Base-by-base conservation (phyloP, 495 filamentous ascomycete genomes). In the Haplographium delicatum region DNA sequence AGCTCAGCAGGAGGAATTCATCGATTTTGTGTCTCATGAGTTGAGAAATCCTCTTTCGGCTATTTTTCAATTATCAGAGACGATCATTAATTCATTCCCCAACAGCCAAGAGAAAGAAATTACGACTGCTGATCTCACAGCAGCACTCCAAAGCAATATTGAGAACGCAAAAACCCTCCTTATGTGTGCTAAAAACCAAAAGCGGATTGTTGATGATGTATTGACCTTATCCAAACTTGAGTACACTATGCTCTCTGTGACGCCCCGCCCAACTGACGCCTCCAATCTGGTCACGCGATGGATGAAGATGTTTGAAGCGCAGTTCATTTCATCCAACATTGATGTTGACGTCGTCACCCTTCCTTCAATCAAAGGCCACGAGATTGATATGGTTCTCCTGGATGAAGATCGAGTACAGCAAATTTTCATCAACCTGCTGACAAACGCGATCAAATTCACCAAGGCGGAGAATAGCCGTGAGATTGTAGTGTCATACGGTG, bases 161-260 rank as follows among this genome's bases (percentile, higher is more conserved):
- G 83, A 91, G 58, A 84, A 88, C 0, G 81, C 86, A 8, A 83
- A 87, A 48, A 93, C 86, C 25, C 93, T 95, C 54, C 79, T 78
- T 11, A 75, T 91, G 7, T 95, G 88, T 59, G 81, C 86, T 5
- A 79, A 79, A 43, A 88, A 95, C 61, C 88, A 93, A 60, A 88
- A 87, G 64, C 75, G 85, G 7, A 78, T 78, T 44, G 83, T 91
- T 1, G 85, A 91, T 59, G 87, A 91, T 62, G 83, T 93, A 24
- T 68, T 93, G 37, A 57, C 54, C 4, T 70, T 80, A 18, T 81
- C 78, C 0, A 83, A 83, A 53, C 65, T 84, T 4, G 79, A 83
- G 44, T 76, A 75, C 4, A 71, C 69, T 2, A 69, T 81, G 66
- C 60, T 84, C 9, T 63, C 75, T n/a, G 67, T 83, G 5, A 67